Percentiles rank a stretch among this genome's conserved stretches.
phyloP scores from a whole-genome alignment of 73 alveolate species.

The Stentor roeselii region DNA sequence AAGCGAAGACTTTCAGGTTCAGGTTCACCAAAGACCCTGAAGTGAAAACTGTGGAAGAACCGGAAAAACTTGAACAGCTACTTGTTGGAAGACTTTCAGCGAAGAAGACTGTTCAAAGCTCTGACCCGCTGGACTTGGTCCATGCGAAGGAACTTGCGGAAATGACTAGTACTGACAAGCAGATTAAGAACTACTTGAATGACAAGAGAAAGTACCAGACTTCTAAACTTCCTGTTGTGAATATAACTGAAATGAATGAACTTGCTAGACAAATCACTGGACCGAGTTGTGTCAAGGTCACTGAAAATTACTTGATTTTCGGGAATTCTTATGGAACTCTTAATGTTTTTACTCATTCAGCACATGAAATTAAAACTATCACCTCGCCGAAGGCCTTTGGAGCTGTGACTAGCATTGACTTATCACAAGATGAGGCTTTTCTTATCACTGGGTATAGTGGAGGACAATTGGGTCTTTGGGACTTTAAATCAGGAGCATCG shows the following conservation, averaged over 20 bases:
- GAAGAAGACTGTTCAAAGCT: background rate
- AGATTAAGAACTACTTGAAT: background rate
- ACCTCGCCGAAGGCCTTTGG: constrained; percentile 13
- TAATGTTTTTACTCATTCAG: background rate
- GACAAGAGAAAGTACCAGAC: constrained; percentile 17
- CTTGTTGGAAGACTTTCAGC: background rate
- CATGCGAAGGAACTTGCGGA: background rate
- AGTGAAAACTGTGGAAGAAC: background rate
- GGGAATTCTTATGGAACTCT: constrained; percentile 16
- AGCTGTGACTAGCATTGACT: constrained; percentile 6
- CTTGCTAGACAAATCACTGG: background rate
- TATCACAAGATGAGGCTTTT: background rate
- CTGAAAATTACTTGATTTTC: background rate
- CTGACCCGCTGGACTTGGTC: constrained; percentile 8
- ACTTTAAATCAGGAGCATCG: background rate
- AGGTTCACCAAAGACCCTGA: background rate
- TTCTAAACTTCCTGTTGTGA: constrained; percentile 14
- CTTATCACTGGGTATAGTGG: background rate
- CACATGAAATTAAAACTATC: background rate
- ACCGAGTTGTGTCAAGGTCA: background rate
- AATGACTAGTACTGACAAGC: constrained; percentile 1
- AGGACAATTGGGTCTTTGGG: constrained; percentile 27
- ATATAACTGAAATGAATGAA: background rate
- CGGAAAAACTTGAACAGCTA: background rate
- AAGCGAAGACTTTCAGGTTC: background rate